Evolutionary conservation across 2,329 filamentous ascomycete species (phyloP).

Genomic region (Calonectria pauciramosa): DNA sequence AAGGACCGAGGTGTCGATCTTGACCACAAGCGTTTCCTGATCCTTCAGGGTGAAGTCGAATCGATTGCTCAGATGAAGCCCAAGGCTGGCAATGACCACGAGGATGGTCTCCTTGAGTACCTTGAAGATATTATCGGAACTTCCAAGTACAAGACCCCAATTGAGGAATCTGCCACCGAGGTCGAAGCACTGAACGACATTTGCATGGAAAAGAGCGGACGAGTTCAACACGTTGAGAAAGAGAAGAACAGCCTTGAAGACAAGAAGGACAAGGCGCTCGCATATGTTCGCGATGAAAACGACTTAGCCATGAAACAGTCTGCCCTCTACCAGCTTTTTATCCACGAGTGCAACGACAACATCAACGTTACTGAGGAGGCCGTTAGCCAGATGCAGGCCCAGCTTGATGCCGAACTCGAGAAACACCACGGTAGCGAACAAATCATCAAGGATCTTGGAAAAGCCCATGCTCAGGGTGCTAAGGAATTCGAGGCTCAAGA

Average conservation of each 20-base stretch:
- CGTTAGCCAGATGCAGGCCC: constrained; percentile 88
- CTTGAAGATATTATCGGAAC: constrained; percentile 99
- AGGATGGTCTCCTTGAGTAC: constrained; percentile 96
- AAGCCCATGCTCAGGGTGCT: constrained; percentile 83
- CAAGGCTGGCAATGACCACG: constrained; percentile 94
- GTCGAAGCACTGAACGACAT: constrained; percentile 95
- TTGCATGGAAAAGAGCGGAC: constrained; percentile 93
- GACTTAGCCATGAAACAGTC: constrained; percentile 92
- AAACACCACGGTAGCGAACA: constrained; percentile 93
- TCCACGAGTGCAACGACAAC: constrained; percentile 90
- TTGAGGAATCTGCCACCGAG: constrained; percentile 92
- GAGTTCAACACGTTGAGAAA: constrained; percentile 98
- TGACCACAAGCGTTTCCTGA: constrained; percentile 98
- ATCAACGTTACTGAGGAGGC: constrained; percentile 90
- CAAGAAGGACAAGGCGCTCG: constrained; percentile 95
- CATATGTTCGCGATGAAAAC: constrained; percentile 92
- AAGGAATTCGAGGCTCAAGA: constrained; percentile 88
- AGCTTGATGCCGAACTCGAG: constrained; percentile 88
- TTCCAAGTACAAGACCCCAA: constrained; percentile 97
- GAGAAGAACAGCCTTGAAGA: constrained; percentile 94
- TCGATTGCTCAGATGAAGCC: constrained; percentile 99
- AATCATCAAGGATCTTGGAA: constrained; percentile 90
- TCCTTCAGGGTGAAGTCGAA: constrained; percentile 97
- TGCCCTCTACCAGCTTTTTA: constrained; percentile 91
- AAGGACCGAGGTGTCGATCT: constrained; percentile 92